Base-by-base conservation (phyloP, 2,329 filamentous ascomycete genomes). In the Fusarium pseudonygamai region DNA sequence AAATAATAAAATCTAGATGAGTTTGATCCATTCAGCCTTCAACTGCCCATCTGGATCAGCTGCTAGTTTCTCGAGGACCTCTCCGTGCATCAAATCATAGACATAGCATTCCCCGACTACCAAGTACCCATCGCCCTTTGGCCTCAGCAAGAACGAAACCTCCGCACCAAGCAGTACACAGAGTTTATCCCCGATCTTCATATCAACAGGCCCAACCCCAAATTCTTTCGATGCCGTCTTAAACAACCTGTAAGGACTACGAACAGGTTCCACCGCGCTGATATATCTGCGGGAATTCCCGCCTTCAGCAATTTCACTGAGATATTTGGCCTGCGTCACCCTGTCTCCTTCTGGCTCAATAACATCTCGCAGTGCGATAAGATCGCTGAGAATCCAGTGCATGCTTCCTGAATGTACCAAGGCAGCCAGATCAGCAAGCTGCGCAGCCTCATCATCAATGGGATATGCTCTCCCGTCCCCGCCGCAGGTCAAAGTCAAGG, bases 251-350 rank as follows among this genome's bases (percentile, higher is more conserved):
- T 58, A 49, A 7, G 5, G 0, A 7, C 4, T 0, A 0, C 9
- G 55, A 5, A 58, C 0, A 22, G 55, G 30, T 6, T 20, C 18
- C 13, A 6, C 7, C 0, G 32, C 55, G 6, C 24, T 37, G 11
- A 58, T 36, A 0, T 49, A 49, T 18, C 55, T 4, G 1, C 14
- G 7, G 2, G 15, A 1, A 0, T 8, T 14, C 0, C 56, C 24
- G 0, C 5, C 12, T 30, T 24, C 22, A n/a, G 4, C 11, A 0
- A 49, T 16, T 6, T 24, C 8, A 2, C 6, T 1, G 0, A 59
- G 56, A 5, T 22, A 37, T 0, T 7, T 1, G 3, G 5, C 18
- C 3, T 59, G 56, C 1, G 56, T 59, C 14, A 13, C 11, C 0
- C 1, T 2, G 1, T 3, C 24, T 0, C 3, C 15, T n/a, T 20